Evolutionary conservation across 2,329 filamentous ascomycete genomes (phyloP).

Genomic region (Tympanopsis confertula): DNA sequence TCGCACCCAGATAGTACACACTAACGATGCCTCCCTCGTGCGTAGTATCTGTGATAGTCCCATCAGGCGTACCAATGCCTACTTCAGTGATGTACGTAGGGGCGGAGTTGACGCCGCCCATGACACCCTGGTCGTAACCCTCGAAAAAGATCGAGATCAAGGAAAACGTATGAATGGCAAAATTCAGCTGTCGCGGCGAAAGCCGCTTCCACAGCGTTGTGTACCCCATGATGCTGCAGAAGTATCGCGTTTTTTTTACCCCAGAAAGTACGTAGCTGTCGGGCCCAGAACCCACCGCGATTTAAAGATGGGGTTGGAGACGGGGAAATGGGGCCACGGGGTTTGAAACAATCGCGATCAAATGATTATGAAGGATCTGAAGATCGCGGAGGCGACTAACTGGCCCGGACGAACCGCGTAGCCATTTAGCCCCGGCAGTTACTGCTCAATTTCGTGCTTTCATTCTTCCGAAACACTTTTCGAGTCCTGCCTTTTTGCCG

Average conservation of each 20-base stretch:
- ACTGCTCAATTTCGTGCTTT: no score
- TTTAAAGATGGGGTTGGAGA: no score
- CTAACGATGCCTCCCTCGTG: constrained; percentile 39
- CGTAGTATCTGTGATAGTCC: constrained; percentile 30
- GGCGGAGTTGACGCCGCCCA: constrained; percentile 34
- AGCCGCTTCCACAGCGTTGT: constrained; percentile 27
- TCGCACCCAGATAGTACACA: constrained; percentile 38
- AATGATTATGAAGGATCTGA: no score
- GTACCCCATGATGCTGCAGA: constrained; percentile 22
- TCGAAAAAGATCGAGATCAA: constrained; percentile 21
- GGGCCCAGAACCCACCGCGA: constrained; percentile 1
- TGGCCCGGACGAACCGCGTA: no score
- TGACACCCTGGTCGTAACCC: constrained; percentile 43
- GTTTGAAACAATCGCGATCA: no score
- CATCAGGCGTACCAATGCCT: constrained; percentile 29
- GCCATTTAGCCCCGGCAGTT: no score
- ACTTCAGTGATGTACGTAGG: constrained; percentile 27
- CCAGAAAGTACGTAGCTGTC: constrained; percentile 10
- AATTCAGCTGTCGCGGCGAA: constrained; percentile 26
- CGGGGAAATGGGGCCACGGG: no score
- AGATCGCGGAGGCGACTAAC: no score
- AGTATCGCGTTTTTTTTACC: constrained; percentile 10
- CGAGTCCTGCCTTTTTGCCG: no score
- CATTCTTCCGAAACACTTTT: no score
- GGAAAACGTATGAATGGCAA: constrained; percentile 17